phyloP scores from a whole-genome alignment of 345 rosid species.

The Gossypium sturtianum region DNA sequence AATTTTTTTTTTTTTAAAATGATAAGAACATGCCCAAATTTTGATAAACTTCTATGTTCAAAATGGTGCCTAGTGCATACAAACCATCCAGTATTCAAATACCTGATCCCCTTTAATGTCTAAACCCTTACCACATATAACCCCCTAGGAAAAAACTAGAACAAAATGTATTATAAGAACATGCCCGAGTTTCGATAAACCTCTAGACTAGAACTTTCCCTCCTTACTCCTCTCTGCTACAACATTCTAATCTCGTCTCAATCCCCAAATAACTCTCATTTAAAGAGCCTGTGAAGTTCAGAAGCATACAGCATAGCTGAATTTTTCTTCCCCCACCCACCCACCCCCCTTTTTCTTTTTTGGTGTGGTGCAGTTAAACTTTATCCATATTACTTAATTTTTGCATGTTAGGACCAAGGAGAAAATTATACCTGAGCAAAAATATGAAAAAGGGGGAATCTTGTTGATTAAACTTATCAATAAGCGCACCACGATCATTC shows the following conservation, averaged over 20 bases:
- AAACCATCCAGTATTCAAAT: background rate
- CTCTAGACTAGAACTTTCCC: background rate
- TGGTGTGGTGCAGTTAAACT: background rate
- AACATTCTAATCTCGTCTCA: background rate
- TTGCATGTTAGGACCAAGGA: background rate
- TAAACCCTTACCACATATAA: background rate
- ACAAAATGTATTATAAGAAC: background rate
- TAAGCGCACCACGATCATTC: constrained; percentile 82
- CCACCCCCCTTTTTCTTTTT: background rate
- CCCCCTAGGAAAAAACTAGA: background rate
- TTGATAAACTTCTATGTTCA: background rate
- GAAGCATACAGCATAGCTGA: background rate
- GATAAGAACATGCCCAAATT: background rate
- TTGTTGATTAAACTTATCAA: constrained; percentile 59
- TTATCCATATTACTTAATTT: background rate
- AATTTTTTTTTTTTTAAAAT: background rate
- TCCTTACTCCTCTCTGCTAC: background rate
- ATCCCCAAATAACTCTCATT: background rate
- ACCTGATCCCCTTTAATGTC: constrained; percentile 1
- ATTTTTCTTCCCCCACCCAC: too few species aligned
- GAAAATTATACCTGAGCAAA: constrained; percentile 63
- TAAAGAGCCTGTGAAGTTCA: background rate
- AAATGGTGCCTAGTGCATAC: background rate
- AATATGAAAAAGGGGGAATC: constrained; percentile 82
- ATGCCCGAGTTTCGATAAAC: background rate